Base-by-base conservation (phyloP, 495 filamentous ascomycete genomes). In the Extremus antarcticus region DNA sequence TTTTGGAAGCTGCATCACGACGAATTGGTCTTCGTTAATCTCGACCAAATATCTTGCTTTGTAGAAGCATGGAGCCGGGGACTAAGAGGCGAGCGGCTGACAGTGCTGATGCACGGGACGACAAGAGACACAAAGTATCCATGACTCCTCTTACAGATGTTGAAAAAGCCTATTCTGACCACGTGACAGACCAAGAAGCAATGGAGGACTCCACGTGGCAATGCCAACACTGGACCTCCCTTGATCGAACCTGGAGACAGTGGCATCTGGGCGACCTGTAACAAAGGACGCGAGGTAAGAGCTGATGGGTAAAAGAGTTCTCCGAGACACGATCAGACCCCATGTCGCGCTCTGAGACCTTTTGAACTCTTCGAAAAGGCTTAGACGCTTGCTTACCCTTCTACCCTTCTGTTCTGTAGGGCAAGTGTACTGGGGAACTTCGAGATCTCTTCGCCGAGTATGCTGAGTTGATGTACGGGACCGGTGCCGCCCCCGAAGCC, bases 221-320 rank as follows among this genome's bases (percentile, higher is more conserved):
- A 50, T 10, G 48, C 49, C 4, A 38, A 56, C 21, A 55, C 64
- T 19, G 51, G n/a, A n/a, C n/a, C n/a, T n/a, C n/a, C n/a, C n/a
- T n/a, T 43, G 15, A 73, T 73, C 43, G 63, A 71, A 58, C 73
- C 81, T 22, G 92, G 92, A 16, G 88, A 92, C 66, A 73, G 76
- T 43, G 92, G 92, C 11, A 85, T 97, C 25, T 96, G 91, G 78
- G 80, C 85, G 23, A 95, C 94, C 1, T 96, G 90, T 65, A 83
- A 89, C 29, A 82, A 83, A 68, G 81, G 80, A 50, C n/a, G n/a
- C n/a, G n/a, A n/a, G n/a, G n/a, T n/a, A n/a, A n/a, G n/a, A n/a
- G n/a, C n/a, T n/a, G n/a, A n/a, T n/a, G n/a, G n/a, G n/a, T n/a
- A n/a, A n/a, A n/a, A n/a, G n/a, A n/a, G n/a, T n/a, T n/a, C n/a